Evolutionary conservation across 768 basidiomycete genomes (phyloP).

Genomic region (Auriscalpium microsporum): DNA sequence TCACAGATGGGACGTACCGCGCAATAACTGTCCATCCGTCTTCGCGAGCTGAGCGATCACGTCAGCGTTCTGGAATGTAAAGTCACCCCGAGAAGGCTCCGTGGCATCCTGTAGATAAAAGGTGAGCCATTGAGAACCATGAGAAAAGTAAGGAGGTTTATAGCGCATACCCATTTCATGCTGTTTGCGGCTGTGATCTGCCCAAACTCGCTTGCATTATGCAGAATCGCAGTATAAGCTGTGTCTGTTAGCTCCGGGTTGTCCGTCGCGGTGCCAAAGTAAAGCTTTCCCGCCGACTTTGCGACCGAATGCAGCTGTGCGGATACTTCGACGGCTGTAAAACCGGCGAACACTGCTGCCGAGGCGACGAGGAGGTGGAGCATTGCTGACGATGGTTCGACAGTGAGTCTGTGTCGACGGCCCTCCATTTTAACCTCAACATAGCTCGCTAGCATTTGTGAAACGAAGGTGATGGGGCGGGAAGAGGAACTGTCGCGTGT

Average conservation of each 20-base stretch:
- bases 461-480: too few relatives aligned
- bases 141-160: not conserved
- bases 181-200: conserved; percentile 38
- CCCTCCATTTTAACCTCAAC: too few relatives aligned
- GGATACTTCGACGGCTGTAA: not conserved
- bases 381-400: too few relatives aligned
- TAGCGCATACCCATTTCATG: conserved; percentile 33
- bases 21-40: conserved; percentile 37
- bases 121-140: not conserved
- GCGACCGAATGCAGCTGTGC: conserved; percentile 28
- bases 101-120: conserved; percentile 35
- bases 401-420: too few relatives aligned
- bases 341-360: too few relatives aligned
- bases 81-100: conserved; percentile 39
- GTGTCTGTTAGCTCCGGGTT: conserved; percentile 35
- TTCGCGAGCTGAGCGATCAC: conserved; percentile 36
- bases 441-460: too few relatives aligned
- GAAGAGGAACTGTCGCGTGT: too few relatives aligned
- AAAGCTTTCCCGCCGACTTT: conserved; percentile 32
- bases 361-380: too few relatives aligned
- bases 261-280: conserved; percentile 42
- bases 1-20: conserved; percentile 24
- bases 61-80: conserved; percentile 40
- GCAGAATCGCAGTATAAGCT: conserved; percentile 30
- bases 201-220: conserved; percentile 30